Conservation (phyloP, 2,329 filamentous ascomycete genomes). For the Drechslerella dactyloides region DNA sequence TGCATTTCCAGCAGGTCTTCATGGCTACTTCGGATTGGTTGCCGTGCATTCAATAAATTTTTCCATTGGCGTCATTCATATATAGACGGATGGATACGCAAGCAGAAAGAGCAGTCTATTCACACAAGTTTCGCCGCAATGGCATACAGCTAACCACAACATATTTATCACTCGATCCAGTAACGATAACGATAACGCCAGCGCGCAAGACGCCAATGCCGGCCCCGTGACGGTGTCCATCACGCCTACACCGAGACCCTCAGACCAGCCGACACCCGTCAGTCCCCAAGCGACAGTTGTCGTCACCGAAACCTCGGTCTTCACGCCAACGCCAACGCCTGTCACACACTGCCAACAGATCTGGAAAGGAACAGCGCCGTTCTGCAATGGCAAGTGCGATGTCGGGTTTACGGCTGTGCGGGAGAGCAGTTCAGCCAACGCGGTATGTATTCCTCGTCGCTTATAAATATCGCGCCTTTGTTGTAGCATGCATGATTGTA, state of each 20-base stretch:
- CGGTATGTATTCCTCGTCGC: constrained; percentile 14
- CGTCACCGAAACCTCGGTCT: constrained; percentile 6
- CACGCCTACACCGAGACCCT: background rate
- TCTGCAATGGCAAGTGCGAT: constrained; percentile 32
- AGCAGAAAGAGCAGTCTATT: too few species aligned
- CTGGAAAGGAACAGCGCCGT: constrained; percentile 30
- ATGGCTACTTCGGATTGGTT: too few species aligned
- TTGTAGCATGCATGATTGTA: too few species aligned
- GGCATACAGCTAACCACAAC: too few species aligned
- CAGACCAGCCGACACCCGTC: background rate
- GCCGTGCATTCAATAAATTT: too few species aligned
- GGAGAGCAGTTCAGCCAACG: constrained; percentile 6
- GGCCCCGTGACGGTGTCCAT: background rate
- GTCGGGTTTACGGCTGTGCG: constrained; percentile 19
- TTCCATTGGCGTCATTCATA: too few species aligned
- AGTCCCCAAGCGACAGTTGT: constrained; percentile 3
- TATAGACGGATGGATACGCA: too few species aligned
- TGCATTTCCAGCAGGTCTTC: background rate
- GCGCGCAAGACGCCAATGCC: background rate
- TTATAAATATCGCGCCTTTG: background rate
- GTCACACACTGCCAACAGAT: constrained; percentile 30
- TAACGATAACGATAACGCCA: background rate
- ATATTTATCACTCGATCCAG: too few species aligned
- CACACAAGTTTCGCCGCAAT: too few species aligned
- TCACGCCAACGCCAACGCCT: constrained; percentile 9